These are phyloP conservation scores for Podila horticola DNA, from an alignment of 192 early-diverging fungal genomes.

Conservation along the genomic window DNA sequence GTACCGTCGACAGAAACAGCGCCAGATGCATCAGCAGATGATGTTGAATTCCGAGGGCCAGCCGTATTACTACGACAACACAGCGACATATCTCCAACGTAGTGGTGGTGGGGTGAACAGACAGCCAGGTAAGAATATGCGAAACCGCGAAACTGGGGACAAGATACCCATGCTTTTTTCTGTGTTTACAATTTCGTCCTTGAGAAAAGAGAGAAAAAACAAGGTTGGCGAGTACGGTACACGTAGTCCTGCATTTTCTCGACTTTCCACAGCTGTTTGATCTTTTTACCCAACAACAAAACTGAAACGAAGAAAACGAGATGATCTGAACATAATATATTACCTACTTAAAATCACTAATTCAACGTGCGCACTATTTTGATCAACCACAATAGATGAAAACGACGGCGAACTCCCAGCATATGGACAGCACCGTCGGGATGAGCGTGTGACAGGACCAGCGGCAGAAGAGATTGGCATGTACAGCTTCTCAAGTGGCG, in stretches of 20 bases:
- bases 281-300: background rate
- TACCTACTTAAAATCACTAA: background rate
- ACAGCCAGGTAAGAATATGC: constrained; percentile 23
- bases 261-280: too few relatives aligned
- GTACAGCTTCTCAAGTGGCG: constrained; percentile 26
- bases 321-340: constrained; percentile 3
- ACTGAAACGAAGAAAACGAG: background rate
- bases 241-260: too few relatives aligned
- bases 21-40: constrained; percentile 13
- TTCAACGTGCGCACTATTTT: background rate
- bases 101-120: constrained; percentile 30
- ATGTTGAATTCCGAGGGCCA: background rate
- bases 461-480: constrained; percentile 46
- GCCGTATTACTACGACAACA: background rate
- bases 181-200: background rate
- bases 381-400: constrained; percentile 8
- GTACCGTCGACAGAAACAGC: constrained; percentile 22
- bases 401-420: constrained; percentile 40
- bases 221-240: too few relatives aligned
- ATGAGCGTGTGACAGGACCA: constrained; percentile 26
- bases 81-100: background rate
- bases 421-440: constrained; percentile 40
- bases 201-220: background rate
- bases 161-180: background rate
- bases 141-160: too few relatives aligned